phyloP scores from a whole-genome alignment of 148 eudicot species.

The Chenopodium berlandieri region DNA sequence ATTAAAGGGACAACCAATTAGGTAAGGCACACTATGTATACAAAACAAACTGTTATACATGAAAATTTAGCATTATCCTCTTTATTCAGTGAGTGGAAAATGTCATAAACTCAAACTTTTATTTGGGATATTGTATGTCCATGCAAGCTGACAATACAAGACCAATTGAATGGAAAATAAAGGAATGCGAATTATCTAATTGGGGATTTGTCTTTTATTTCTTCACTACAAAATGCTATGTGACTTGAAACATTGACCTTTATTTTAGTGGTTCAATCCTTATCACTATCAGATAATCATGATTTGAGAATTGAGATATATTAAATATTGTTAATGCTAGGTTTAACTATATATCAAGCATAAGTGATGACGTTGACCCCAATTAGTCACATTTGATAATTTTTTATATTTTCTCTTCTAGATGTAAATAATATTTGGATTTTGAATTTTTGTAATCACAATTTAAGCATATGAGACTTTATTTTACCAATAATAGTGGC shows the following conservation, averaged over 20 bases:
- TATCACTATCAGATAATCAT: constrained; percentile 21
- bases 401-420: too few relatives aligned
- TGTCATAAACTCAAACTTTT: not conserved
- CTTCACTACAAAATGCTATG: not conserved
- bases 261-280: constrained; percentile 22
- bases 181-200: not conserved
- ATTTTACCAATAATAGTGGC: too few relatives aligned
- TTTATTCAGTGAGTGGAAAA: not conserved
- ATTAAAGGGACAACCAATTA: too few relatives aligned
- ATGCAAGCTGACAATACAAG: not conserved
- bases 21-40: too few relatives aligned
- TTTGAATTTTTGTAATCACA: too few relatives aligned
- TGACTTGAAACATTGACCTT: not conserved
- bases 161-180: not conserved
- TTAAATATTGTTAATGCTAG: too few relatives aligned
- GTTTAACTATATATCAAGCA: too few relatives aligned
- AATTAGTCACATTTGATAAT: too few relatives aligned
- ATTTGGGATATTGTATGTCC: not conserved
- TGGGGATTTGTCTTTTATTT: not conserved
- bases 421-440: too few relatives aligned
- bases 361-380: too few relatives aligned
- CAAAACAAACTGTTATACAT: not conserved
- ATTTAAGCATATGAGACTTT: too few relatives aligned
- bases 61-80: not conserved
- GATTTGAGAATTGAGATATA: too few relatives aligned